Percentiles rank a stretch among this genome's conserved stretches.
Conservation (phyloP, 768 basidiomycete species). For the Psilocybe azurescens region DNA sequence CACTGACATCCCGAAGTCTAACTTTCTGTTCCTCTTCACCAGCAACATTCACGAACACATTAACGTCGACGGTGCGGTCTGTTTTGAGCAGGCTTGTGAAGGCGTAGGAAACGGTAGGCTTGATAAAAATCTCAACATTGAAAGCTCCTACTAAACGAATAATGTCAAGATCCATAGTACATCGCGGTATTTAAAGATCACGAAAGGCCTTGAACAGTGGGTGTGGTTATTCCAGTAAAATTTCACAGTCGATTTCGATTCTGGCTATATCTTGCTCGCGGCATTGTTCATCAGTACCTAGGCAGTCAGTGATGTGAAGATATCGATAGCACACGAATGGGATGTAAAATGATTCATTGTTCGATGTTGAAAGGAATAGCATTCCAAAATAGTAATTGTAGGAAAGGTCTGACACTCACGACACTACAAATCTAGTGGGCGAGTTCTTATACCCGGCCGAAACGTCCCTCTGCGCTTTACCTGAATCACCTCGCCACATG, state of each 20-base stretch:
- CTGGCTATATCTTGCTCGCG: neutral
- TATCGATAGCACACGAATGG: too few species aligned
- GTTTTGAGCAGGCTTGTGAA: constrained; percentile 10
- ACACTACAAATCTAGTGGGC: constrained; percentile 52
- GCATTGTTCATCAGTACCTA: neutral
- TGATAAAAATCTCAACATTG: neutral
- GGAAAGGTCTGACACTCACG: constrained; percentile 72
- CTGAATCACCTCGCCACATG: constrained; percentile 71
- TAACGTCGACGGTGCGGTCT: neutral
- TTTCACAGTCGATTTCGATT: neutral
- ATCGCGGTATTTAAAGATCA: neutral
- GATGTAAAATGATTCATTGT: neutral
- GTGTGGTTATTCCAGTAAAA: constrained; percentile 1
- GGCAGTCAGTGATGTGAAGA: too few species aligned
- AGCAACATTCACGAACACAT: neutral
- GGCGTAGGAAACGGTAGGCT: constrained; percentile 10
- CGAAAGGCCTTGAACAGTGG: neutral
- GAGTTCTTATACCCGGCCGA: constrained; percentile 67
- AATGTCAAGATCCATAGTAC: neutral
- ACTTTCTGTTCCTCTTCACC: neutral
- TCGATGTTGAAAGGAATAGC: neutral
- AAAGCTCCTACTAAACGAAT: neutral
- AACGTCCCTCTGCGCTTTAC: constrained; percentile 61
- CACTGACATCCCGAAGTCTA: neutral
- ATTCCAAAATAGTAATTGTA: constrained; percentile 40